Conservation (phyloP, 2,329 filamentous ascomycete genomes). For the Aphanocladium album region DNA sequence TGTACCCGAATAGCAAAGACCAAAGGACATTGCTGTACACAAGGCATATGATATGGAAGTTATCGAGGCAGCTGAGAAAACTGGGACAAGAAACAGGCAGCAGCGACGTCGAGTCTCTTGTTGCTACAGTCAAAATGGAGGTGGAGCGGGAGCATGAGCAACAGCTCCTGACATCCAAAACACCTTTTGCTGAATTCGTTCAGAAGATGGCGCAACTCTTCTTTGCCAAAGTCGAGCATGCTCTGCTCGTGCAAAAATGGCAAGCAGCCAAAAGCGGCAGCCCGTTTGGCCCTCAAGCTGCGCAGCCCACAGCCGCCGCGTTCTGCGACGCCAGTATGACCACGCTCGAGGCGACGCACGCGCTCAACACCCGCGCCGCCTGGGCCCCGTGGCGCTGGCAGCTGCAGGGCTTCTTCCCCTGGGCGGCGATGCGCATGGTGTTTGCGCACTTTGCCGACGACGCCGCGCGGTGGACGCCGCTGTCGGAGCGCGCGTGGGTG, state of each 20-base stretch:
- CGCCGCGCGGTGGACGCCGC: constrained; percentile 19
- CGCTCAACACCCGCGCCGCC: constrained; percentile 17
- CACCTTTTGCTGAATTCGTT: constrained; percentile 17
- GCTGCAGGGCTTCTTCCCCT: constrained; percentile 23
- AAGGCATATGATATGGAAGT: not conserved
- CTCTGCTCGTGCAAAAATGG: not conserved
- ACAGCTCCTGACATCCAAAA: constrained; percentile 1
- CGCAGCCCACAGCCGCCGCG: not conserved
- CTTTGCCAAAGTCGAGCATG: constrained; percentile 24
- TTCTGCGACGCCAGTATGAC: constrained; percentile 14
- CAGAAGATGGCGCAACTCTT: constrained; percentile 21
- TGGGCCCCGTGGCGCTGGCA: constrained; percentile 28
- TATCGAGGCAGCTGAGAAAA: not conserved
- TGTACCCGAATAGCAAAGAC: constrained; percentile 9
- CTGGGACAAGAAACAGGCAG: not conserved
- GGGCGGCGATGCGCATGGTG: constrained; percentile 23
- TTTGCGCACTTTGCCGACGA: constrained; percentile 19
- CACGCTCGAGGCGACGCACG: constrained; percentile 19
- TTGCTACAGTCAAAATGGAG: constrained; percentile 12
- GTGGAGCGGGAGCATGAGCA: constrained; percentile 16
- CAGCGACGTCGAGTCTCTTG: not conserved
- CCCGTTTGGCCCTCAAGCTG: not conserved
- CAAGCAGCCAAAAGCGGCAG: constrained; percentile 13
- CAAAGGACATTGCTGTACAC: not conserved
- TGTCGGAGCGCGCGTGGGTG: constrained; percentile 21